These are phyloP conservation scores for Malassezia japonica DNA, from an alignment of 1,284 basidiomycete species.

Conservation along the genomic window DNA sequence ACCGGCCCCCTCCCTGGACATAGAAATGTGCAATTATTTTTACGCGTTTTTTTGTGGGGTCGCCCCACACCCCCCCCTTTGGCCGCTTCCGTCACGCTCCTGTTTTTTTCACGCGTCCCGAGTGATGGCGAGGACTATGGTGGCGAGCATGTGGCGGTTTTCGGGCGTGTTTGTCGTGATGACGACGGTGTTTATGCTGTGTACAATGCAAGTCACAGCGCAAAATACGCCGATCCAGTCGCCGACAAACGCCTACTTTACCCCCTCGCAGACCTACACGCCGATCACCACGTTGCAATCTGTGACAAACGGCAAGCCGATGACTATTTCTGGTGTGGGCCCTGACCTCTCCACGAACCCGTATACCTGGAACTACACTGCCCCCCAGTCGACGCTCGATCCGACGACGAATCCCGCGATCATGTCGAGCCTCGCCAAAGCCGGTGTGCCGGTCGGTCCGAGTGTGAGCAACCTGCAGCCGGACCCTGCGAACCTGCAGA, in stretches of 20 bases:
- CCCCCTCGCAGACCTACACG: constrained; percentile 12
- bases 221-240: not conserved
- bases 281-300: constrained; percentile 5
- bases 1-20: not conserved
- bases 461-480: constrained; percentile 9
- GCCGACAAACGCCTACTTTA: constrained; percentile 14
- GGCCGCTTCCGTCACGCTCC: too few relatives aligned
- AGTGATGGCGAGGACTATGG: too few relatives aligned
- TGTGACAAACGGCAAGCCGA: not conserved
- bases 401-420: constrained; percentile 5
- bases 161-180: not conserved
- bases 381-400: constrained; percentile 3
- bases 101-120: too few relatives aligned
- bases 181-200: not conserved
- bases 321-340: constrained; percentile 2
- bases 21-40: constrained; percentile 1
- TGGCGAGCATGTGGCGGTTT: not conserved
- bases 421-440: not conserved
- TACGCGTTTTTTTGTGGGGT: not conserved
- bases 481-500: constrained; percentile 3
- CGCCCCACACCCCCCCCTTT: not conserved
- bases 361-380: constrained; percentile 14
- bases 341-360: not conserved
- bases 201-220: not conserved
- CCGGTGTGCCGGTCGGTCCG: constrained; percentile 1